A percentile compares a stretch with the other conserved stretches of the same genome.
phyloP scores from a whole-genome alignment of 2,329 filamentous ascomycete species.

The Colletotrichum acutatum region DNA sequence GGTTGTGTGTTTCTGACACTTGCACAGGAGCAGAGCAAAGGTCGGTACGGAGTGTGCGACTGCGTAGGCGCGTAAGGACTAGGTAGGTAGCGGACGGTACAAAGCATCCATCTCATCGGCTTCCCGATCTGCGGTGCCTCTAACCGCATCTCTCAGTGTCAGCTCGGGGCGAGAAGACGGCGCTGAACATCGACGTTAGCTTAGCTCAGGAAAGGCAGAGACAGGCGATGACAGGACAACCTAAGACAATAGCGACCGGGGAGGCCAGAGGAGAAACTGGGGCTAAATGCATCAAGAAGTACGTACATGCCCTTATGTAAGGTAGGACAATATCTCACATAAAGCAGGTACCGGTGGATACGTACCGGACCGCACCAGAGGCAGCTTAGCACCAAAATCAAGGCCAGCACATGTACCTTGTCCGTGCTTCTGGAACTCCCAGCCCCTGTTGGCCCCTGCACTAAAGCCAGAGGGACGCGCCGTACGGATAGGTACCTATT shows the following conservation, averaged over 20 bases:
- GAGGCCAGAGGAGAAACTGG: not conserved
- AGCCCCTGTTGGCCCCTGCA: slow-evolving; percentile 30
- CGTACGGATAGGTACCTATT: not conserved
- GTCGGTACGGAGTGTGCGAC: not conserved
- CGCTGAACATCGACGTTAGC: not conserved
- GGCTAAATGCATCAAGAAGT: not conserved
- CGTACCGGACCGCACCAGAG: slow-evolving; percentile 18
- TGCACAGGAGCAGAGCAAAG: not conserved
- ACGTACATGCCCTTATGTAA: slow-evolving; percentile 6
- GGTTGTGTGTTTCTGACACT: not conserved
- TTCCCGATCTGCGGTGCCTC: not conserved
- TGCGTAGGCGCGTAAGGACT: too few species aligned
- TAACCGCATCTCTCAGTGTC: not conserved
- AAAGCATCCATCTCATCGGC: not conserved
- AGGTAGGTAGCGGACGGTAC: not conserved
- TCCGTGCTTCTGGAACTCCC: slow-evolving; percentile 23
- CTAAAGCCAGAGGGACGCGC: slow-evolving; percentile 5
- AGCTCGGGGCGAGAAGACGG: not conserved
- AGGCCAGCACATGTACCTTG: slow-evolving; percentile 1
- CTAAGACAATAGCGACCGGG: not conserved
- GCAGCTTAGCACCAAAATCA: not conserved
- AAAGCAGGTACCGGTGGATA: slow-evolving; percentile 33
- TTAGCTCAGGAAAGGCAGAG: not conserved
- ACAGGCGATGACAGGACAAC: not conserved
- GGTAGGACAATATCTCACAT: slow-evolving; percentile 14